Evolutionary conservation across 495 filamentous ascomycete species (phyloP).

Genomic region (Lophiostoma macrostomum): DNA sequence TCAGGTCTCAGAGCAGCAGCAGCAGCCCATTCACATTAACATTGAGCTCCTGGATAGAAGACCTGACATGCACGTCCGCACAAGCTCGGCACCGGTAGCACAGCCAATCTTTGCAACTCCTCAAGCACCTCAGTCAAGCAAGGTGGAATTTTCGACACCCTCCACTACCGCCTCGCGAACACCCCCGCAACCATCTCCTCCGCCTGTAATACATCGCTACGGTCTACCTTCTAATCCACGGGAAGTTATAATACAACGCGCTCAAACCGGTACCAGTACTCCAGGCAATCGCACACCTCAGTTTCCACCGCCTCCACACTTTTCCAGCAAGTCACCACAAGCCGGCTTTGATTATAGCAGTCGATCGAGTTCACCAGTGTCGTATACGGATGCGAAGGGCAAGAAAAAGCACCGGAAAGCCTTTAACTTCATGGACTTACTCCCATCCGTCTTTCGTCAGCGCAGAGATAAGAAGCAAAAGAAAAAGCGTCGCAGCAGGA

Average conservation of each 20-base stretch:
- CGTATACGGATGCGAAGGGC: slow-evolving; percentile 11
- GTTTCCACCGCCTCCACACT: slow-evolving; percentile 18
- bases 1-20: slow-evolving; percentile 8
- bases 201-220: no score
- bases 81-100: neutral
- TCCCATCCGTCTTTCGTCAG: neutral
- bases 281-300: neutral
- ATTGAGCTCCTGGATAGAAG: neutral
- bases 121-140: neutral
- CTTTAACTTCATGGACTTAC: slow-evolving; percentile 9
- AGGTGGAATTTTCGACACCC: neutral
- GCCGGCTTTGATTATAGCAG: slow-evolving; percentile 4
- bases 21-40: neutral
- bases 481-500: slow-evolving; percentile 14
- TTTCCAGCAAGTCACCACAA: slow-evolving; percentile 5
- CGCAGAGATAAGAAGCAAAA: slow-evolving; percentile 13
- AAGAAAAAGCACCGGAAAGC: slow-evolving; percentile 18
- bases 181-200: neutral
- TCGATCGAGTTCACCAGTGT: slow-evolving; percentile 14
- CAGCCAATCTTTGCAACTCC: neutral
- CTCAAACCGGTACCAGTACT: no score
- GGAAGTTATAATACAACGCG: no score
- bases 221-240: no score
- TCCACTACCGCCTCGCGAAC: neutral
- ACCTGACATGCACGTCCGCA: neutral